Conservation (phyloP, 2,329 filamentous ascomycete species). For the Sporothrix humicola region DNA sequence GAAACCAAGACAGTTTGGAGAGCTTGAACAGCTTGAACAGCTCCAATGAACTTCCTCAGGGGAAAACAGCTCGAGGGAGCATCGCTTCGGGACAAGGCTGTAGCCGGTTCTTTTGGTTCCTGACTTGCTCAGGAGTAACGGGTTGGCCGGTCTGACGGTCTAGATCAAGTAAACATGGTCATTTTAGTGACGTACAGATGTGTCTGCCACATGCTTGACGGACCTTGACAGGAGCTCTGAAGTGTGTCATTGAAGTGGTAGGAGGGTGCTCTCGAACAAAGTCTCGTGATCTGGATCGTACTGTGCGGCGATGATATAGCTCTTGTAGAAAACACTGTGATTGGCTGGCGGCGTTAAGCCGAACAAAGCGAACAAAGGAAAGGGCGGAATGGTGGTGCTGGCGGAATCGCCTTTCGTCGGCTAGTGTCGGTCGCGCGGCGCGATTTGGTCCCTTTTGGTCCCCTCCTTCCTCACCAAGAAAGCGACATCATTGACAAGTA, state of each 20-base stretch:
- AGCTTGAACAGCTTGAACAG: background rate
- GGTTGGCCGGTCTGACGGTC: background rate
- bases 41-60: background rate
- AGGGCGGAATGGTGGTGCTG: constrained; percentile 5
- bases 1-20: background rate
- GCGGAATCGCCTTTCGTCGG: constrained; percentile 33
- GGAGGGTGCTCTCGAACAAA: background rate
- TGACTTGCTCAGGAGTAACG: background rate
- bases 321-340: too few species aligned
- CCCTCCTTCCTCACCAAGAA: background rate
- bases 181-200: background rate
- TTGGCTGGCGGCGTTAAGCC: constrained; percentile 21
- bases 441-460: background rate
- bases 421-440: constrained; percentile 34
- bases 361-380: background rate
- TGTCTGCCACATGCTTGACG: background rate
- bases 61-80: background rate
- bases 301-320: background rate
- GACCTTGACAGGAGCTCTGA: background rate
- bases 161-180: background rate
- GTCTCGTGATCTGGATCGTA: background rate
- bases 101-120: background rate
- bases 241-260: background rate
- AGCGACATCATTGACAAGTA: background rate
- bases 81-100: constrained; percentile 12